These are phyloP conservation scores for Rhodotorula kratochvilovae DNA, from an alignment of 768 basidiomycete genomes.

Conservation along the genomic window DNA sequence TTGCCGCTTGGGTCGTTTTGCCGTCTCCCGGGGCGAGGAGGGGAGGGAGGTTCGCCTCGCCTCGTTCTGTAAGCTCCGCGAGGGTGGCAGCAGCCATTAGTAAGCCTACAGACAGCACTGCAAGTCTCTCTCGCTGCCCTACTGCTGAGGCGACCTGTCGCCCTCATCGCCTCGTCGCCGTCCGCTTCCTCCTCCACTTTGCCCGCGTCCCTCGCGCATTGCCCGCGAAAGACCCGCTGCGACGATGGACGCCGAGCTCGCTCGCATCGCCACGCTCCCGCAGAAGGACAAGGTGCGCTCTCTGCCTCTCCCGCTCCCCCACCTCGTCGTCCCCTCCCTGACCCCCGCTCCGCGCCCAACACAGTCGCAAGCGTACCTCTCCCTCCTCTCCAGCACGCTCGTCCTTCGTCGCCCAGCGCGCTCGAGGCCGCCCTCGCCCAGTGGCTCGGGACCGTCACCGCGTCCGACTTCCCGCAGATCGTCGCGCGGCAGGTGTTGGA, in stretches of 20 bases:
- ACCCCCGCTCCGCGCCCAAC: neutral
- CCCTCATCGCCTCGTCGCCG: neutral
- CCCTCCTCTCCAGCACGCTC: constrained; percentile 29
- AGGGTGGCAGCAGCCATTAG: too few relatives aligned
- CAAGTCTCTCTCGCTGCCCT: too few relatives aligned
- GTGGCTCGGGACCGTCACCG: constrained; percentile 24
- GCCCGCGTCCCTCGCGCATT: neutral
- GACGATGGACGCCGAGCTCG: constrained; percentile 27
- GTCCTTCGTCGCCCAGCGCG: constrained; percentile 3
- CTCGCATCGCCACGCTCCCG: constrained; percentile 15
- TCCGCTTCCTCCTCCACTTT: neutral
- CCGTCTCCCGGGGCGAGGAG: too few relatives aligned
- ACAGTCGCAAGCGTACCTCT: constrained; percentile 28
- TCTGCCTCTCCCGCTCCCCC: constrained; percentile 57
- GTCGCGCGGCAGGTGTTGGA: constrained; percentile 81
- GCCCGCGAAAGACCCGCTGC: neutral
- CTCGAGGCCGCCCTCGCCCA: constrained; percentile 10
- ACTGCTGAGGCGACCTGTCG: too few relatives aligned
- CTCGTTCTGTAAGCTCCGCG: too few relatives aligned
- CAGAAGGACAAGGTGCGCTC: constrained; percentile 80
- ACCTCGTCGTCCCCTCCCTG: constrained; percentile 10
- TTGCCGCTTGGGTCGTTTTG: too few relatives aligned
- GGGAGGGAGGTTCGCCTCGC: too few relatives aligned
- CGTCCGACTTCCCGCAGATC: constrained; percentile 47
- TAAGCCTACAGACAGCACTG: too few relatives aligned